phyloP scores from a whole-genome alignment of 192 early-diverging fungal genomes.

The Umbelopsis ramanniana region DNA sequence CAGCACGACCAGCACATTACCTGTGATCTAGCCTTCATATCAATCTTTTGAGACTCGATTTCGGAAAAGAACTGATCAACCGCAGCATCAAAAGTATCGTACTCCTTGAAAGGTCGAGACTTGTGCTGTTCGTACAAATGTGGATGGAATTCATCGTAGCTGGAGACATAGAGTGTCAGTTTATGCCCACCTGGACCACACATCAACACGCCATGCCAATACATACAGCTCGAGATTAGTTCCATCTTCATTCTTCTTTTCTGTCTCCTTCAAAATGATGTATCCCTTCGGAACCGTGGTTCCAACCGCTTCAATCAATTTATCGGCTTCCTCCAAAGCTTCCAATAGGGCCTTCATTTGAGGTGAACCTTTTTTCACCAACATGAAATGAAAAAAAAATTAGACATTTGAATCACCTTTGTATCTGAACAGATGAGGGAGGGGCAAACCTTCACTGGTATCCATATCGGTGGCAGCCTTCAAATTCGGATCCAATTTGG shows the following conservation, averaged over 20 bases:
- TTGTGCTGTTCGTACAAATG: slow-evolving; percentile 70
- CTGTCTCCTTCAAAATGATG: slow-evolving; percentile 57
- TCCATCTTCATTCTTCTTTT: slow-evolving; percentile 45
- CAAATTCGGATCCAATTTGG: slow-evolving; percentile 65
- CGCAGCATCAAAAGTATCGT: slow-evolving; percentile 75
- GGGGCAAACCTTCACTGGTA: slow-evolving; percentile 44
- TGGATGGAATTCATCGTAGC: slow-evolving; percentile 75
- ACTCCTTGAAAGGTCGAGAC: slow-evolving; percentile 59
- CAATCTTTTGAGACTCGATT: slow-evolving; percentile 84
- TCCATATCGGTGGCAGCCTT: slow-evolving; percentile 67
- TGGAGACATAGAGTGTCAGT: slow-evolving; percentile 12
- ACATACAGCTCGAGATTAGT: slow-evolving; percentile 37
- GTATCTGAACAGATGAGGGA: too few relatives aligned
- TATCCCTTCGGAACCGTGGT: slow-evolving; percentile 60
- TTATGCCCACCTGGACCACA: neutral
- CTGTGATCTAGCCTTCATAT: slow-evolving; percentile 56
- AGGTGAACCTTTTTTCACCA: slow-evolving; percentile 45
- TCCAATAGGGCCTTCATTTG: slow-evolving; percentile 61
- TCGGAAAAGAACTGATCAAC: slow-evolving; percentile 95
- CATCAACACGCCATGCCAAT: neutral
- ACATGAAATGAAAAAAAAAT: neutral
- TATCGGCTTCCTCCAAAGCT: slow-evolving; percentile 75
- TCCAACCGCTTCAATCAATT: slow-evolving; percentile 61
- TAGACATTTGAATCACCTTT: neutral
- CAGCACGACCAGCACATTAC: slow-evolving; percentile 1